A percentile compares a stretch with the other conserved stretches of the same genome.
Evolutionary conservation across 2,329 filamentous ascomycete genomes (phyloP).

Genomic region (Penicillium brevicompactum): DNA sequence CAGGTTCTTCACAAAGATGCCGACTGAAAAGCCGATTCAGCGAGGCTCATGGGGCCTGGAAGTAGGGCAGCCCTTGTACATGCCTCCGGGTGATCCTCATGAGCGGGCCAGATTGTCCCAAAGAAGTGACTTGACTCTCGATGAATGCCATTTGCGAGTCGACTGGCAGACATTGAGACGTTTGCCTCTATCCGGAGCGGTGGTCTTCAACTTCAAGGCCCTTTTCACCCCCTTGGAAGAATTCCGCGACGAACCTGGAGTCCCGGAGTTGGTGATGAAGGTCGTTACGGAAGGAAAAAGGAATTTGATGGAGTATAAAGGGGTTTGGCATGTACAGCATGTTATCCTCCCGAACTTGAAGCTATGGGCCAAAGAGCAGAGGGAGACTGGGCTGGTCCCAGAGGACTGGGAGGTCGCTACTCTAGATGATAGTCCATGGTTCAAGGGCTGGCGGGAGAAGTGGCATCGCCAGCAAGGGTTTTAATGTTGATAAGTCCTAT

Average conservation of each 20-base stretch:
- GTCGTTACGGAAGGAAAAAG: slow-evolving; percentile 72
- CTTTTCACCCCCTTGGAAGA: slow-evolving; percentile 74
- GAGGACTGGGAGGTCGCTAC: slow-evolving; percentile 68
- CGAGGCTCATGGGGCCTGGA: slow-evolving; percentile 84
- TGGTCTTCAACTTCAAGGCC: slow-evolving; percentile 89
- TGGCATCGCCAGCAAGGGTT: slow-evolving; percentile 69
- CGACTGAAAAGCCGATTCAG: slow-evolving; percentile 74
- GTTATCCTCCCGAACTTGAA: slow-evolving; percentile 67
- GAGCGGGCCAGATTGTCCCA: slow-evolving; percentile 63
- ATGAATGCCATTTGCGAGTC: slow-evolving; percentile 70
- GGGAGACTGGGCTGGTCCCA: slow-evolving; percentile 61
- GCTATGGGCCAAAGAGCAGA: slow-evolving; percentile 67
- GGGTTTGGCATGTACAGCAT: slow-evolving; percentile 78
- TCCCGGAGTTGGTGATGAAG: slow-evolving; percentile 70
- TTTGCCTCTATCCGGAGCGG: slow-evolving; percentile 71
- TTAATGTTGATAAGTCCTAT: slow-evolving; percentile 28
- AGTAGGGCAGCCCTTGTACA: slow-evolving; percentile 72
- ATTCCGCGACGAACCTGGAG: slow-evolving; percentile 70
- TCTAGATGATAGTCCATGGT: slow-evolving; percentile 74
- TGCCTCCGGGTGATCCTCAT: slow-evolving; percentile 69
- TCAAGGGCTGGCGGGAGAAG: slow-evolving; percentile 73
- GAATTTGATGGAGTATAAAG: slow-evolving; percentile 76
- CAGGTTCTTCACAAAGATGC: slow-evolving; percentile 80
- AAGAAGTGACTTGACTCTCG: slow-evolving; percentile 56
- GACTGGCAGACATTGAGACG: slow-evolving; percentile 88